phyloP scores from a whole-genome alignment of 2,329 filamentous ascomycete species.

The Nothophoma quercina region DNA sequence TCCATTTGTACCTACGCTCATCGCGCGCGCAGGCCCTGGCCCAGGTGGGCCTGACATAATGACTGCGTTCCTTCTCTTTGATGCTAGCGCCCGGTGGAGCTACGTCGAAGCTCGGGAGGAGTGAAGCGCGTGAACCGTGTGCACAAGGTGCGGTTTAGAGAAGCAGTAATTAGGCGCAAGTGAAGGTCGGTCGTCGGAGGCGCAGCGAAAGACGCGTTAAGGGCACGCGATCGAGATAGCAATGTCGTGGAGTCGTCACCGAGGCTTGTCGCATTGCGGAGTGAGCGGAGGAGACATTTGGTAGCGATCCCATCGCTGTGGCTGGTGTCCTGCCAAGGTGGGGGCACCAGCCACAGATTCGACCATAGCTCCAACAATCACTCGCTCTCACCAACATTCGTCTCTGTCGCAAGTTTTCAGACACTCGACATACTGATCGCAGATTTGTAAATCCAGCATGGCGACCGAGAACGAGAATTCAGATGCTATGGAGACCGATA shows the following conservation, averaged over 20 bases:
- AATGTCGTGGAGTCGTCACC: constrained; percentile 5
- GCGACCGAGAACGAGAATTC: constrained; percentile 17
- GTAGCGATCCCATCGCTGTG: constrained; percentile 23
- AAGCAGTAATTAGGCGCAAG: not conserved
- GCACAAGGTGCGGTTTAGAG: not conserved
- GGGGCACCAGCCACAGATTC: constrained; percentile 8
- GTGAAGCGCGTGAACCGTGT: constrained; percentile 30
- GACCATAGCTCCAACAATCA: not conserved
- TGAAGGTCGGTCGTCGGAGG: not conserved
- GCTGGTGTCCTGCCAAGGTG: constrained; percentile 28
- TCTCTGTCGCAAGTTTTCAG: not conserved
- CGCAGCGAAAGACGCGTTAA: constrained; percentile 10
- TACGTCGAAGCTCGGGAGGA: constrained; percentile 27
- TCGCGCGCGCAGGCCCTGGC: constrained; percentile 44
- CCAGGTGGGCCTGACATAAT: constrained; percentile 49
- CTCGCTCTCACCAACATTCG: not conserved
- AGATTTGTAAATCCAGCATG: constrained; percentile 19
- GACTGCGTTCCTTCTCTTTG: constrained; percentile 30
- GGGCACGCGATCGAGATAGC: constrained; percentile 13
- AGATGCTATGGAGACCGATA: constrained; percentile 15
- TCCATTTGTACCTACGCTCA: constrained; percentile 54
- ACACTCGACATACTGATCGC: not conserved
- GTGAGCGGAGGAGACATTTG: constrained; percentile 35
- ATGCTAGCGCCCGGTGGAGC: constrained; percentile 21
- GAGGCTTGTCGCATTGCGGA: constrained; percentile 28